phyloP scores from a whole-genome alignment of 306 rosid species.

The Begonia loranthoides region DNA sequence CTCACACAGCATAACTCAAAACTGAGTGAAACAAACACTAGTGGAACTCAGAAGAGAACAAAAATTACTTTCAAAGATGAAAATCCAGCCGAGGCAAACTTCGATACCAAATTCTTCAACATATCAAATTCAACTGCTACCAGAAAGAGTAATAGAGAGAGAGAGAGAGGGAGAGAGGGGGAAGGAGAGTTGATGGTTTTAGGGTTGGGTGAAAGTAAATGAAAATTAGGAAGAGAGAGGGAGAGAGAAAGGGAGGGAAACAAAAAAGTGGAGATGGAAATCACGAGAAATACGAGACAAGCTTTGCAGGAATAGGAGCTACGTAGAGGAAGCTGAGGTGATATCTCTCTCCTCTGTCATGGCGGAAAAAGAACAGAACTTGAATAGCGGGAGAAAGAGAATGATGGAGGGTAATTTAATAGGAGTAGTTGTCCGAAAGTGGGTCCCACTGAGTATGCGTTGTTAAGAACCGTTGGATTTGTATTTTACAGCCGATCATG shows the following conservation, averaged over 20 bases:
- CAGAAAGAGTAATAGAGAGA: background rate
- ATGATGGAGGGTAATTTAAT: background rate
- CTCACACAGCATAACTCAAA: too few species aligned
- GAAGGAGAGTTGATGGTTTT: conserved; percentile 20
- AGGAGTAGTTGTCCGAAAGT: background rate
- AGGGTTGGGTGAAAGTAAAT: conserved; percentile 14
- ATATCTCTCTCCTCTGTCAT: conserved; percentile 12
- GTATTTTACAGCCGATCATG: too few species aligned
- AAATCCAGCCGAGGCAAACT: too few species aligned
- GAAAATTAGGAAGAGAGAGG: conserved; percentile 7
- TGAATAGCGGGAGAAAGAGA: background rate
- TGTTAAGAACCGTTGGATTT: background rate
- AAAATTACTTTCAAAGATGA: too few species aligned
- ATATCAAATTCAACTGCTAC: too few species aligned
- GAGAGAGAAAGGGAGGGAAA: conserved; percentile 9
- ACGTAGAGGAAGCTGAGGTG: conserved; percentile 1
- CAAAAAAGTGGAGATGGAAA: conserved; percentile 19
- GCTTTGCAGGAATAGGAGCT: conserved; percentile 6
- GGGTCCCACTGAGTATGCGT: background rate
- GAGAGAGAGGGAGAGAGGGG: conserved; percentile 9
- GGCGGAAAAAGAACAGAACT: conserved; percentile 14
- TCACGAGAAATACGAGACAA: conserved; percentile 53
- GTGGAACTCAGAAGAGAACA: too few species aligned
- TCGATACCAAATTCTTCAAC: too few species aligned
- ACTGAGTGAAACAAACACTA: too few species aligned